Evolutionary conservation across 2,329 filamentous ascomycete genomes (phyloP).

Genomic region (Myrmaecium sp.): DNA sequence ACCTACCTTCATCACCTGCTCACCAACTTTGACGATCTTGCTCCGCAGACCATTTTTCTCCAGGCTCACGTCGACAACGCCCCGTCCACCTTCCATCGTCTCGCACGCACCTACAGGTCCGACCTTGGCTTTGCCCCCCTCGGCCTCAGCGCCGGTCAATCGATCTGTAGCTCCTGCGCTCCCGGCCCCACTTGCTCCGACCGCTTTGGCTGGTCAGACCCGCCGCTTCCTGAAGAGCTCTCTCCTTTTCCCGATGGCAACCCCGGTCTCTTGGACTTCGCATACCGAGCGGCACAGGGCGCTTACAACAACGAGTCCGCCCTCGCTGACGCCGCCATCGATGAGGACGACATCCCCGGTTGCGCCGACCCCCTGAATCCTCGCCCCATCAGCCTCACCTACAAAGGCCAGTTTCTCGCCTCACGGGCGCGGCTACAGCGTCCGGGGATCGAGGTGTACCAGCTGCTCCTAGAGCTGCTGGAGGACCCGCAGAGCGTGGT

Average conservation of each 20-base stretch:
- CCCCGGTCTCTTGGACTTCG: constrained; percentile 11
- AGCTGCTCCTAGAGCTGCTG: constrained; percentile 12
- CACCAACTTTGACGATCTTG: constrained; percentile 24
- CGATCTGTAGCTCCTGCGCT: too few species aligned
- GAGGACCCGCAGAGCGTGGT: constrained; percentile 11
- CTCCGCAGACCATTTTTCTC: constrained; percentile 30
- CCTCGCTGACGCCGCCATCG: too few species aligned
- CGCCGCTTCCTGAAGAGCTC: too few species aligned
- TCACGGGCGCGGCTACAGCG: constrained; percentile 26
- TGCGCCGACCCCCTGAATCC: not conserved
- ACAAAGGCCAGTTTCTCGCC: constrained; percentile 31
- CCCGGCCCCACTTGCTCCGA: constrained; percentile 23
- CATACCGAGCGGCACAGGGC: constrained; percentile 4
- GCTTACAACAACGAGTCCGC: constrained; percentile 16
- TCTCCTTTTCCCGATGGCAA: constrained; percentile 25
- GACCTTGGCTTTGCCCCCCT: constrained; percentile 31
- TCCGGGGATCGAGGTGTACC: constrained; percentile 17
- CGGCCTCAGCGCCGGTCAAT: constrained; percentile 16
- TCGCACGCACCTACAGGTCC: constrained; percentile 25
- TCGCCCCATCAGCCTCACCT: too few species aligned
- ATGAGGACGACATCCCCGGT: too few species aligned
- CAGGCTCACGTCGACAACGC: constrained; percentile 28
- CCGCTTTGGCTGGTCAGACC: constrained; percentile 8
- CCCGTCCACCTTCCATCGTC: constrained; percentile 17
- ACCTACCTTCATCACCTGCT: constrained; percentile 32